These are phyloP conservation scores for Phlebopus sp. DNA, from an alignment of 1,284 basidiomycete species.

Conservation along the genomic window DNA sequence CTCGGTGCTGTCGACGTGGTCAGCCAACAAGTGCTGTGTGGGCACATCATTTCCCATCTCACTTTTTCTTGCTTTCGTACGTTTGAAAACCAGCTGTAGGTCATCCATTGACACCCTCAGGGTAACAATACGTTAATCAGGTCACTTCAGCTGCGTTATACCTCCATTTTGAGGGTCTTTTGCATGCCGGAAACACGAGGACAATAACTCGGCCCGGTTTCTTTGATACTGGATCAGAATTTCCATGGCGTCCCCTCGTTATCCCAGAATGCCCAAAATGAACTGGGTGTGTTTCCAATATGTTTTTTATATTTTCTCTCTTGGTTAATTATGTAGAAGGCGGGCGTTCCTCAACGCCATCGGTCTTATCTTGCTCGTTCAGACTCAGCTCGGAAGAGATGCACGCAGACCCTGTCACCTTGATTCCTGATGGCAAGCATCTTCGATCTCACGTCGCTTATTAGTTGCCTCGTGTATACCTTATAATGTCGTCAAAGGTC, in stretches of 20 bases:
- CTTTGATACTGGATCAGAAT: conserved; percentile 9
- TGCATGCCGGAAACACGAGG: conserved; percentile 30
- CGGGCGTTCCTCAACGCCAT: conserved; percentile 4
- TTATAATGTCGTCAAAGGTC: conserved; percentile 29
- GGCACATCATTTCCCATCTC: too few relatives aligned
- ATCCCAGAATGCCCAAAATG: conserved; percentile 31
- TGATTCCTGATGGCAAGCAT: conserved; percentile 16
- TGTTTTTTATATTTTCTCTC: conserved; percentile 9
- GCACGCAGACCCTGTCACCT: background rate
- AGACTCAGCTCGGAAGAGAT: conserved; percentile 14
- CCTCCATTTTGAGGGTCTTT: background rate
- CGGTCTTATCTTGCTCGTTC: conserved; percentile 11
- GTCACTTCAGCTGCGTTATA: background rate
- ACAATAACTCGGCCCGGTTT: conserved; percentile 19
- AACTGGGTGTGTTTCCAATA: conserved; percentile 18
- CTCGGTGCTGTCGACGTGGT: too few relatives aligned
- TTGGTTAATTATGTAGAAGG: conserved; percentile 1
- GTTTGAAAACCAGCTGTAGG: conserved; percentile 14
- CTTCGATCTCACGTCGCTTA: conserved; percentile 34
- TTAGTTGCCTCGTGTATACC: conserved; percentile 33
- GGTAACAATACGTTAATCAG: background rate
- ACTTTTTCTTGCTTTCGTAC: too few relatives aligned
- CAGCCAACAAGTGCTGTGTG: too few relatives aligned
- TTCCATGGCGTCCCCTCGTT: conserved; percentile 11
- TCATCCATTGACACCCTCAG: conserved; percentile 8